Conservation (phyloP, 2,329 filamentous ascomycete genomes). For the Ascomycota sp. region DNA sequence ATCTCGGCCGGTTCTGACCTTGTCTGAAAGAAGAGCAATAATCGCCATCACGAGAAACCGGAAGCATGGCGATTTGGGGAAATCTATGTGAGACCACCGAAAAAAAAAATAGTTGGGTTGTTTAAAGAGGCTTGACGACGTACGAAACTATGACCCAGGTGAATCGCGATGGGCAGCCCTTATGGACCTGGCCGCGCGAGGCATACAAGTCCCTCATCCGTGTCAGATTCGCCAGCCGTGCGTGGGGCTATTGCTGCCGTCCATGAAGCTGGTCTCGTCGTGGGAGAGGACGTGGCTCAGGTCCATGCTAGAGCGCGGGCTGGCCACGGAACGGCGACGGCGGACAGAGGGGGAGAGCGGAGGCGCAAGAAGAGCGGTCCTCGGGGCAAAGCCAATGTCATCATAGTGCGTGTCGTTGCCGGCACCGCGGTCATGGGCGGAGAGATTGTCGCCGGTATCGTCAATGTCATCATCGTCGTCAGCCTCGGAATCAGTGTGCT, state of each 20-base stretch:
- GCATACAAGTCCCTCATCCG: too few species aligned
- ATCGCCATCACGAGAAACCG: too few species aligned
- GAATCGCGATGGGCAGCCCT: too few species aligned
- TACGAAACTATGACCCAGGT: too few species aligned
- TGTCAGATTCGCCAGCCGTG: constrained; percentile 17
- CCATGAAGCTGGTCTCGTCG: constrained; percentile 35
- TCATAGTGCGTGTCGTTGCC: too few species aligned
- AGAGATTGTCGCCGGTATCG: constrained; percentile 4
- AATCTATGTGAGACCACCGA: too few species aligned
- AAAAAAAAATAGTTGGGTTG: too few species aligned
- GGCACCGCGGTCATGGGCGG: constrained; percentile 7
- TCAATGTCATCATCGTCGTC: constrained; percentile 15
- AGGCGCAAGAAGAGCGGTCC: constrained; percentile 12
- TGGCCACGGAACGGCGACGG: constrained; percentile 7
- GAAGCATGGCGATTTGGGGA: too few species aligned
- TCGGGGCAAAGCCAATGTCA: constrained; percentile 19
- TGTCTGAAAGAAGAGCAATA: too few species aligned
- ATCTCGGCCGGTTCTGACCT: too few species aligned
- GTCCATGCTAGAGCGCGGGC: constrained; percentile 29
- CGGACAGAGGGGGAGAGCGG: constrained; percentile 18
- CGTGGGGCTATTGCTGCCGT: constrained; percentile 26
- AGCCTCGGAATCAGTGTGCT: constrained; percentile 59
- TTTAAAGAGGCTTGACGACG: too few species aligned
- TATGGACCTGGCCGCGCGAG: too few species aligned
- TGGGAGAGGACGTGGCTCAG: constrained; percentile 33